Conservation (phyloP, 345 rosid species). For the Lenwebbia sp. region DNA sequence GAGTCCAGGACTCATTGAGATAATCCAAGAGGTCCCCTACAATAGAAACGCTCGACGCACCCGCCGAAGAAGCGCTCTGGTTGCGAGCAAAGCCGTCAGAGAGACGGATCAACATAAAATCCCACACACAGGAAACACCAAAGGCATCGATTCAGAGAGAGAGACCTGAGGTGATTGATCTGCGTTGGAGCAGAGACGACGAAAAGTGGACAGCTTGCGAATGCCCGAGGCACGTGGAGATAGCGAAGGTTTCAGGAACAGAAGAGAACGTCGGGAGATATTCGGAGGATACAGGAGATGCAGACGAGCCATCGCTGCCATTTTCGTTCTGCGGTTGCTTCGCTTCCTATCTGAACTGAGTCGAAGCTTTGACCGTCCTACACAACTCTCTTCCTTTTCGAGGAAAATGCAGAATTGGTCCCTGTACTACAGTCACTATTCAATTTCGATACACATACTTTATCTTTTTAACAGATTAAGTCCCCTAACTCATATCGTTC, state of each 20-base stretch:
- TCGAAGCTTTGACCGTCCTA: not conserved
- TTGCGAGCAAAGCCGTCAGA: not conserved
- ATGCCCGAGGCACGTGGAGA: constrained; percentile 2
- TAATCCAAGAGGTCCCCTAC: constrained; percentile 26
- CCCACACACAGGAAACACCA: not conserved
- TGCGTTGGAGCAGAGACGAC: constrained; percentile 18
- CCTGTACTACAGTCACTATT: too few species aligned
- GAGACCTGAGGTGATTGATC: constrained; percentile 7
- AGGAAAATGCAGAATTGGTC: not conserved
- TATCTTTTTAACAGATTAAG: not conserved
- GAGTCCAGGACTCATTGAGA: constrained; percentile 94
- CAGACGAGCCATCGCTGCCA: constrained; percentile 39
- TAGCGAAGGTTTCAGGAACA: constrained; percentile 6
- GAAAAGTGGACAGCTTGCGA: constrained; percentile 21
- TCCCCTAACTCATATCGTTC: not conserved
- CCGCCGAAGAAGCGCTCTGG: constrained; percentile 2
- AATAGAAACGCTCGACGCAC: constrained; percentile 19
- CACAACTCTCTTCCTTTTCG: not conserved
- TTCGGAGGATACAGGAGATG: constrained; percentile 29
- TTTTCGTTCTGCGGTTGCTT: not conserved
- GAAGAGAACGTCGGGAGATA: constrained; percentile 7
- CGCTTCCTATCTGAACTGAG: not conserved
- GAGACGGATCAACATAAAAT: not conserved
- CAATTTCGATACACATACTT: too few species aligned
- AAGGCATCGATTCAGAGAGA: not conserved